phyloP scores from a whole-genome alignment of 1,284 basidiomycete species.

The Cryptococcus sp. region DNA sequence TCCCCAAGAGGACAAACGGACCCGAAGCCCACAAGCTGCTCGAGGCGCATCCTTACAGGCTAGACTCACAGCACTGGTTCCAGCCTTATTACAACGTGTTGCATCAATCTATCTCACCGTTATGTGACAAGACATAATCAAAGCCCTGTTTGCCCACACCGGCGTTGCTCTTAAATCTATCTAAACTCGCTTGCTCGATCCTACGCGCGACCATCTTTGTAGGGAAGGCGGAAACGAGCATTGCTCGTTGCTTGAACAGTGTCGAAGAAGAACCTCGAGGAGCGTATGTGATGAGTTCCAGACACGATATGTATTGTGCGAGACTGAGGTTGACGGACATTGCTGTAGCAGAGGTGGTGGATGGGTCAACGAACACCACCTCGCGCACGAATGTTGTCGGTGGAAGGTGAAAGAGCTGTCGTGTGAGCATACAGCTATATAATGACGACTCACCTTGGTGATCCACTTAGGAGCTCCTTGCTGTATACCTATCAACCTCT shows the following conservation, averaged over 20 bases:
- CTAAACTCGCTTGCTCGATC: slow-evolving; percentile 76
- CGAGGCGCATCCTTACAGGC: no score
- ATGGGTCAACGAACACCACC: slow-evolving; percentile 84
- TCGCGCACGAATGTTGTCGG: slow-evolving; percentile 93
- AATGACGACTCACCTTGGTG: slow-evolving; percentile 42
- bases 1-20: no score
- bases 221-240: slow-evolving; percentile 60
- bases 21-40: no score
- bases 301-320: slow-evolving; percentile 64
- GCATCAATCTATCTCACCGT: not conserved
- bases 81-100: not conserved
- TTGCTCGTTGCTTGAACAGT: slow-evolving; percentile 42
- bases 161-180: slow-evolving; percentile 85
- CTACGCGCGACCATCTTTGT: slow-evolving; percentile 76
- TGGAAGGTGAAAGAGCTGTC: slow-evolving; percentile 45
- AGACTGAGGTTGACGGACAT: slow-evolving; percentile 89
- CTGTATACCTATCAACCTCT: slow-evolving; percentile 50
- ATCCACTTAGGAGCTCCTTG: slow-evolving; percentile 55
- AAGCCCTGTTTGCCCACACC: slow-evolving; percentile 81
- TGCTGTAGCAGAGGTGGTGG: slow-evolving; percentile 63
- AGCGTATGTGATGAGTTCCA: slow-evolving; percentile 83
- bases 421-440: not conserved
- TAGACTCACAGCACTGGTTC: no score
- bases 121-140: slow-evolving; percentile 68
- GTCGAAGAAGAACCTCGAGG: slow-evolving; percentile 57